Conservation (phyloP, 257 asterid species). For the Solanum virginianum region DNA sequence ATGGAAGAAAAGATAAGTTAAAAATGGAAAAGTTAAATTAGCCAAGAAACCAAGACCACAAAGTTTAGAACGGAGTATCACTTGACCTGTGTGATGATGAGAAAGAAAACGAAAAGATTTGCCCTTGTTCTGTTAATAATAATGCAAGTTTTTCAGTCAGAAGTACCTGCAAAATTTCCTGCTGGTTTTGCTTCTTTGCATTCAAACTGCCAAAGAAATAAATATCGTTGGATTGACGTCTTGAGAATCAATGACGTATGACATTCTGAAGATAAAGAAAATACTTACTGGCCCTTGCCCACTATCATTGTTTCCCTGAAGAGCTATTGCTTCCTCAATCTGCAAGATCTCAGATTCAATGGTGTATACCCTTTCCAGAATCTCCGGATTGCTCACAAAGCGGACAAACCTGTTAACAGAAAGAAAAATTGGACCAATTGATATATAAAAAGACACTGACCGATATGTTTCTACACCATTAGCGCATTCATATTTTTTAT, state of each 20-base stretch:
- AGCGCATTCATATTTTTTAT: background rate
- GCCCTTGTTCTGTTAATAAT: background rate
- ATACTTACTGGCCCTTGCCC: slow-evolving; percentile 47
- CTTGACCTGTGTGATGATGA: background rate
- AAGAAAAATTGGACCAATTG: slow-evolving; percentile 7
- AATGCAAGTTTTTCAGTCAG: background rate
- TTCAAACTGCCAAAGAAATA: slow-evolving; percentile 36
- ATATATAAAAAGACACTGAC: background rate
- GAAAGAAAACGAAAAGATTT: background rate
- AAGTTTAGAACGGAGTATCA: background rate
- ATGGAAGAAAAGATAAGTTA: background rate
- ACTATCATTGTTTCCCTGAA: slow-evolving; percentile 48
- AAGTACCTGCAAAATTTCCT: slow-evolving; percentile 54
- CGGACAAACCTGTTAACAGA: slow-evolving; percentile 78
- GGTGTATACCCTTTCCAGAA: slow-evolving; percentile 81
- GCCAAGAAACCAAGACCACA: background rate
- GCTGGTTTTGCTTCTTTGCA: slow-evolving; percentile 31
- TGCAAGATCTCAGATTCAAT: slow-evolving; percentile 87
- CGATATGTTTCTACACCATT: background rate
- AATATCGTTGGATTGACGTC: background rate
- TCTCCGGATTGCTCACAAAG: slow-evolving; percentile 96
- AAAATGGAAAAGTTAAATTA: background rate
- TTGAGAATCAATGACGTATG: background rate
- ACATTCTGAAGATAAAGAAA: background rate
- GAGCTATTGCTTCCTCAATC: slow-evolving; percentile 68